Base-by-base conservation (phyloP, 202 grass and related monocot species). In the Schoenoplectus triqueter region DNA sequence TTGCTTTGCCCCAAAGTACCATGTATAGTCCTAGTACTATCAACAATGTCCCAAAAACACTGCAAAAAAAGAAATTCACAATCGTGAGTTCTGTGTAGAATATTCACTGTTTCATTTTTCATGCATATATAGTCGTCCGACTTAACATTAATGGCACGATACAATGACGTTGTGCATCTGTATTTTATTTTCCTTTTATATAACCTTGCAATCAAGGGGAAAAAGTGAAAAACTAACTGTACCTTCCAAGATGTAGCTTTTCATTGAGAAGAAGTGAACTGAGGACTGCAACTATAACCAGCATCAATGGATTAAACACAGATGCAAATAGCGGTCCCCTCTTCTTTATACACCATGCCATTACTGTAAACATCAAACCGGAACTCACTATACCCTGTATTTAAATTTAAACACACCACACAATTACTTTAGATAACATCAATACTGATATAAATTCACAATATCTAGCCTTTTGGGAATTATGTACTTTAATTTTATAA, bases 291-390 rank as follows among this genome's bases (percentile, higher is more conserved):
- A 95, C 96, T 1, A 95, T 74, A 0, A 99, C 61, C 13, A 95
- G 88, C 86, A 92, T 92, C 4, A 99, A 73, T 73, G 96, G 96
- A 81, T 91, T 99, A 87, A 99, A 99, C 10, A 90, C 81, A 39
- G 93, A 99, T 9, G 96, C 91, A 87, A 93, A 98, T 3, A 95
- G 52, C 0, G 96, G 96, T 0, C 96, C 96, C 1, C 88, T 87
- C 5, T 89, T 89, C 73, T 76, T 88, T 10, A 98, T 92, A 88
- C 96, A 98, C 96, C 96, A 98, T 11, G 88, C 85, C 3, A 95
- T 77, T 47, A 95, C 86, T 5, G 87, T 88, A n/a, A 98, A 87
- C 81, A 91, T 93, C 10, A 92, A 74, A 0, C 90, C 96, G 0
- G 96, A 94, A 3, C 86, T 88, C 3, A 92, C 67, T 0, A 95